Conservation (phyloP, 345 rosid genomes). For the Hevea brasiliensis region DNA sequence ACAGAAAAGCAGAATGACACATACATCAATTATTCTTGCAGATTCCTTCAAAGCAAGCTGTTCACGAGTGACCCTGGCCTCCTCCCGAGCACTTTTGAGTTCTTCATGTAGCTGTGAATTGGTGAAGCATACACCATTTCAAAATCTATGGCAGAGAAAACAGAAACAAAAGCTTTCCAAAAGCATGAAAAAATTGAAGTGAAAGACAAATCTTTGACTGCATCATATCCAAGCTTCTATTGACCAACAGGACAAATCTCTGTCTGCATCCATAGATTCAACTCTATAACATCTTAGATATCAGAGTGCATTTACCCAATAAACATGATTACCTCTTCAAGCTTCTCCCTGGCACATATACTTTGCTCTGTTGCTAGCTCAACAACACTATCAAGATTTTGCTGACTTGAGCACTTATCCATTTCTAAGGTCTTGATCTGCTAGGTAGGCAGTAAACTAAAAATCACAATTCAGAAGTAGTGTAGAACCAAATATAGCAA, state of each 20-base stretch:
- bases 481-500: background rate
- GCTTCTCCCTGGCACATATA: constrained; percentile 50
- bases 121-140: constrained; percentile 15
- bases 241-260: background rate
- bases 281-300: background rate
- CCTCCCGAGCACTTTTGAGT: constrained; percentile 60
- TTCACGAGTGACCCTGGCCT: constrained; percentile 55
- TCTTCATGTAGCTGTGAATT: constrained; percentile 56
- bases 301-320: constrained; percentile 7
- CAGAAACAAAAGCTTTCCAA: background rate
- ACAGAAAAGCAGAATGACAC: constrained; percentile 16
- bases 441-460: constrained; percentile 10
- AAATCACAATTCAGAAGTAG: background rate
- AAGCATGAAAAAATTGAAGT: background rate
- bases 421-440: constrained; percentile 69
- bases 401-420: constrained; percentile 67
- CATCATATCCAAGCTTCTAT: background rate
- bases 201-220: background rate
- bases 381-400: constrained; percentile 57
- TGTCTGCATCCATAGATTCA: background rate
- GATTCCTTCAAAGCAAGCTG: constrained; percentile 47
- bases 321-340: constrained; percentile 61
- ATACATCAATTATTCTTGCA: constrained; percentile 40
- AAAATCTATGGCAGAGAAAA: background rate
- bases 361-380: constrained; percentile 58